Evolutionary conservation across 2,329 filamentous ascomycete genomes (phyloP).

Genomic region (Fusarium sp.): DNA sequence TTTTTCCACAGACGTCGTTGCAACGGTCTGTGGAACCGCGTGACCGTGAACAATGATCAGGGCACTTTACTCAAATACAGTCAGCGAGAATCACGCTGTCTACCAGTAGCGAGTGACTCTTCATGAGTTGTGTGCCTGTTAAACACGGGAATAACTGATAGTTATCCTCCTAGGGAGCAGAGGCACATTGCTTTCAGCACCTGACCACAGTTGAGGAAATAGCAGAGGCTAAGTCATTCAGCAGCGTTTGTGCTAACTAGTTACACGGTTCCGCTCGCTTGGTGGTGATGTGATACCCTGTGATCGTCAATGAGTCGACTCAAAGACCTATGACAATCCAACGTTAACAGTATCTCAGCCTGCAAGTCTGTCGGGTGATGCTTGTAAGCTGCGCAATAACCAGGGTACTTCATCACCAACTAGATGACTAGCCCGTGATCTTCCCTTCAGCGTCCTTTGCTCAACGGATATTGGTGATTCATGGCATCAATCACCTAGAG

Average conservation of each 20-base stretch:
- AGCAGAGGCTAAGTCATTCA: neutral
- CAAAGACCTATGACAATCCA: neutral
- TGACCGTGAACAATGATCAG: neutral
- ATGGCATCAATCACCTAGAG: neutral
- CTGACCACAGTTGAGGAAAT: neutral
- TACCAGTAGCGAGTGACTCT: neutral
- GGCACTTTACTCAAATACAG: neutral
- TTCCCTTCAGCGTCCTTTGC: too few species aligned
- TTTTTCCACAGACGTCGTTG: neutral
- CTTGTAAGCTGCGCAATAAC: neutral
- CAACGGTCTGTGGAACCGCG: neutral
- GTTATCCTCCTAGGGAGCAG: neutral
- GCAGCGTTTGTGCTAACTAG: accelerated
- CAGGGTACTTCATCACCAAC: neutral
- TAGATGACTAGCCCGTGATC: neutral
- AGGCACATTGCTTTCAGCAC: neutral
- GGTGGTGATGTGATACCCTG: neutral
- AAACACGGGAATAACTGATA: neutral
- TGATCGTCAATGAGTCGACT: neutral
- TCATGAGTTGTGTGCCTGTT: neutral
- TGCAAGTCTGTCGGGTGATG: neutral
- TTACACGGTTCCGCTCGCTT: neutral
- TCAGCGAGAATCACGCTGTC: neutral
- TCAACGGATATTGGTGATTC: neutral
- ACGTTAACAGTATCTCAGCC: neutral